Base-by-base conservation (phyloP, 2,329 filamentous ascomycete genomes). In the Claviceps paspali region DNA sequence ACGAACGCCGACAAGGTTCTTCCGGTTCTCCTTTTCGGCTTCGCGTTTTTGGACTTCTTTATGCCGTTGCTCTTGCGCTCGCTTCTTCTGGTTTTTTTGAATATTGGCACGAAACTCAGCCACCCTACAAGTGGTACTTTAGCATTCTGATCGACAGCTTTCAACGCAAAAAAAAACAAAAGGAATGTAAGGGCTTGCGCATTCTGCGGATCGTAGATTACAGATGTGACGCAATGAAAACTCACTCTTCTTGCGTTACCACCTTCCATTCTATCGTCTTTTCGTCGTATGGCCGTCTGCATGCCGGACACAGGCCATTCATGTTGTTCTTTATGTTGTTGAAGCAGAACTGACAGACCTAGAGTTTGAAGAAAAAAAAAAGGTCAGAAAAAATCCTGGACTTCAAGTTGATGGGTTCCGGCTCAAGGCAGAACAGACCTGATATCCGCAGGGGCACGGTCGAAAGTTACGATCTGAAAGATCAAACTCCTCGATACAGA, bases 271-370 rank as follows among this genome's bases (percentile, higher is more conserved):
- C 77, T 56, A 98, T 96, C 22, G 86, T 92, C 57, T 88, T 88
- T 49, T 98, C 92, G 57, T 95, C 86, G 59, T 98, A 98, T 5
- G 85, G 81, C 56, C 91, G 74, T 61, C 91, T 77, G 58, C 91
- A 98, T 48, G 93, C 93, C n/a, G 91, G 91, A 59, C 91, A 98
- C 40, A 95, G 72, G 26, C 88, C 87, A 55, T 95, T 96, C 73
- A 94, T 86, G 51, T 95, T 95, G 50, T 82, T 93, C 63, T 92
- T 93, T 58, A 98, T 92, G 58, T 96, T 98, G 63, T 98, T 95
- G 67, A 88, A 98, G 64, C 91, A 98, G 63, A 98, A 98, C 67
- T 98, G 92, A 62, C 91, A 98, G 57, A 98, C 88, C 87, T 95
- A 22, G 0, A 29, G 31, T 9, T 37, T 2, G 4, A 4, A 19